These are phyloP conservation scores for Thermomyces lanuginosus DNA, from an alignment of 2,329 filamentous ascomycete genomes.

Conservation along the genomic window DNA sequence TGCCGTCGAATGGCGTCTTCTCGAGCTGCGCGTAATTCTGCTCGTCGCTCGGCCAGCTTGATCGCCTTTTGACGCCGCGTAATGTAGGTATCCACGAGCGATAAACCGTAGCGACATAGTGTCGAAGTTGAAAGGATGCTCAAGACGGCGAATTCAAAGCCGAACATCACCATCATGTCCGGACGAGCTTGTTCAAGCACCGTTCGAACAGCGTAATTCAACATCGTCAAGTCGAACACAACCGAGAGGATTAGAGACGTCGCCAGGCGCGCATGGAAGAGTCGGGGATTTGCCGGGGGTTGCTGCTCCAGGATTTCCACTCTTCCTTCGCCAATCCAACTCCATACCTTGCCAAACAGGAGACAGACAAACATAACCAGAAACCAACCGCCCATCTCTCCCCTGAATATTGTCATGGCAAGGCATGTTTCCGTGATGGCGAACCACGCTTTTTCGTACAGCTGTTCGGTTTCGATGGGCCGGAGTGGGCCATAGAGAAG, in stretches of 20 bases:
- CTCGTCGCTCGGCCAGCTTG: slow-evolving; percentile 51
- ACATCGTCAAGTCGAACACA: slow-evolving; percentile 61
- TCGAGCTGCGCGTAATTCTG: slow-evolving; percentile 44
- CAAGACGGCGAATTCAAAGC: slow-evolving; percentile 89
- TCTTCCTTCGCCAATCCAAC: slow-evolving; percentile 90
- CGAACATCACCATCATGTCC: slow-evolving; percentile 99
- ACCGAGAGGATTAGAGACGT: slow-evolving; percentile 65
- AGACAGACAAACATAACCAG: slow-evolving; percentile 90
- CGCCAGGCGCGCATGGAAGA: slow-evolving; percentile 74
- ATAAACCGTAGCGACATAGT: slow-evolving; percentile 59
- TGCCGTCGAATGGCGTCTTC: slow-evolving; percentile 30
- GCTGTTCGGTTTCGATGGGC: slow-evolving; percentile 86
- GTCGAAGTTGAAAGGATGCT: slow-evolving; percentile 68
- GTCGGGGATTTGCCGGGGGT: slow-evolving; percentile 67
- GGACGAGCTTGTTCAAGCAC: slow-evolving; percentile 79
- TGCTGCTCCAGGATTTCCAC: slow-evolving; percentile 93
- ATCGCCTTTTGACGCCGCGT: slow-evolving; percentile 55
- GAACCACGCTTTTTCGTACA: slow-evolving; percentile 97
- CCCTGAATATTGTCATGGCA: slow-evolving; percentile 95
- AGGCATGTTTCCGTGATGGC: slow-evolving; percentile 91
- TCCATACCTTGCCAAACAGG: slow-evolving; percentile 91
- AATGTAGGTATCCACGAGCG: slow-evolving; percentile 60
- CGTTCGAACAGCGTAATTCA: slow-evolving; percentile 63
- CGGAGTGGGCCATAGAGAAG: slow-evolving; percentile 81
- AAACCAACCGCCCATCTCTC: slow-evolving; percentile 88